These are phyloP conservation scores for Pichia pseudocactophila DNA, from an alignment of 805 yeast genomes.

Conservation along the genomic window DNA sequence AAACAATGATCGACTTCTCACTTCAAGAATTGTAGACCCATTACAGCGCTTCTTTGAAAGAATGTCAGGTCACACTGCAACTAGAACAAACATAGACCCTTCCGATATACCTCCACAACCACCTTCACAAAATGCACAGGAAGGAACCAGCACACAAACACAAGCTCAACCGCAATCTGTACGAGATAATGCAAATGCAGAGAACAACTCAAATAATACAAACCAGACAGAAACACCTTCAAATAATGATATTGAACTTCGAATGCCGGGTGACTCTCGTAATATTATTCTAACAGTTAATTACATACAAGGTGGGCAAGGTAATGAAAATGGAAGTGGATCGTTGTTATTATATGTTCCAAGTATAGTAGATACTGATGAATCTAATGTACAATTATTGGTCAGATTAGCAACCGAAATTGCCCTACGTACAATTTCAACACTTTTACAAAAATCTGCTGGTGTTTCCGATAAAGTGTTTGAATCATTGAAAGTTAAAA, in stretches of 20 bases:
- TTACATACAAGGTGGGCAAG: slow-evolving; percentile 25
- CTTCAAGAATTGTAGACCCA: background rate
- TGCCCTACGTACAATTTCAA: slow-evolving; percentile 55
- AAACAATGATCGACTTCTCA: background rate
- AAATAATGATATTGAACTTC: background rate
- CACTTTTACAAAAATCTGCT: slow-evolving; percentile 37
- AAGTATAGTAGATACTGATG: slow-evolving; percentile 51
- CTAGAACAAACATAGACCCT: background rate
- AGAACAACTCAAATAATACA: background rate
- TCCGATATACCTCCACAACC: too few species aligned
- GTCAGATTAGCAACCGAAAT: slow-evolving; percentile 61
- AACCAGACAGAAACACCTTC: background rate
- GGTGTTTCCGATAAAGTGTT: slow-evolving; percentile 49
- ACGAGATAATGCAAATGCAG: background rate
- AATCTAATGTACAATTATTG: slow-evolving; percentile 50
- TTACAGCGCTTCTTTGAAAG: background rate
- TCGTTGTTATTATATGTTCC: slow-evolving; percentile 58
- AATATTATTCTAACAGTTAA: slow-evolving; percentile 34
- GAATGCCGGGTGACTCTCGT: slow-evolving; percentile 19
- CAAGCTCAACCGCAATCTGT: too few species aligned
- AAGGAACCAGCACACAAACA: too few species aligned
- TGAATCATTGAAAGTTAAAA: slow-evolving; percentile 37
- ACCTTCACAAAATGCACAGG: too few species aligned
- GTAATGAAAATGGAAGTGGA: slow-evolving; percentile 31
- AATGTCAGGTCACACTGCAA: background rate